Evolutionary conservation across 441 rosid species (phyloP), one percentile per base, ranked within the genome.

Genomic region (Erodium chrysanthum): DNA sequence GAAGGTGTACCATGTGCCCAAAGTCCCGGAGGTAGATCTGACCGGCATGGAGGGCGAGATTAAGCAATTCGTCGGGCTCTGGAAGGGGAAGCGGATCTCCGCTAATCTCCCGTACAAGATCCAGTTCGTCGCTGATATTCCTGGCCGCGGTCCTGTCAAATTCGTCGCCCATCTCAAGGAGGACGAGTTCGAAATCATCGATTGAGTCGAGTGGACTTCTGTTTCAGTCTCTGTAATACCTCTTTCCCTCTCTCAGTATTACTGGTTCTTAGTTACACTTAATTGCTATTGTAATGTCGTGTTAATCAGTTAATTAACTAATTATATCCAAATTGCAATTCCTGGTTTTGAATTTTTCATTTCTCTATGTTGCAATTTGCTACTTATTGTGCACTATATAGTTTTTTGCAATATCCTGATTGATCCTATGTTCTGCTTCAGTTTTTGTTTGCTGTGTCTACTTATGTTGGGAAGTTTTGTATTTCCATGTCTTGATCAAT

Each of bases 71-170:
- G 95, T 83, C 5, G 86, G 70, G 37, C 50, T 81, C n/a, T 93
- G 94, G 90, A 93, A 91, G 78, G 98, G 95, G 4, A 93, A 88
- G 79, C 78, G 80, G 50, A 80, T 93, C 12, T 93, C 98, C 9
- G 97, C 98, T 3, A 91, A 93, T 80, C 65, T 88, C 35, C 98
- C 98, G 20, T 91, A 18, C 68, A 92, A 89, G 87, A 81, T 91
- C 33, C 79, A 86, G 82, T 89, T 93, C 64, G 68, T 81, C 63
- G 80, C 76, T 18, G 87, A 88, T 22, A 42, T 90, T n/a, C 85
- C 82, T 79, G 96, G 86, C 42, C 91, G 92, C 22, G 91, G 96
- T 15, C 75, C 86, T 64, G 96, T 93, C 54, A 93, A 93, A 79
- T 88, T 93, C 83, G 79, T 80, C 66, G 84, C 97, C 40, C 97